phyloP scores from a whole-genome alignment of 2,329 filamentous ascomycete genomes.

The Blumeriella jaapii region DNA sequence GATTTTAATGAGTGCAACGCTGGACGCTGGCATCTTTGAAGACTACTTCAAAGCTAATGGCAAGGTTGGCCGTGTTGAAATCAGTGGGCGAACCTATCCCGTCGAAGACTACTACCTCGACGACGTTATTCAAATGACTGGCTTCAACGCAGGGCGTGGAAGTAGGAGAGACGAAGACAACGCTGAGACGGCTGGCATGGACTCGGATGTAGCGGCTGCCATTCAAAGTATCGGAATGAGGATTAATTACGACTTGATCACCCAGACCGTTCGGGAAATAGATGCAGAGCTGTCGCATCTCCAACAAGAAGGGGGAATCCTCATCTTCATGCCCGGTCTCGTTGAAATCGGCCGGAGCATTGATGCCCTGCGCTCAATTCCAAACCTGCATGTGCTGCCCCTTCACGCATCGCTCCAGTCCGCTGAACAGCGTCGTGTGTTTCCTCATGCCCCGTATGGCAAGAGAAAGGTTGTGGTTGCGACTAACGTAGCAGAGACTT shows the following conservation, averaged over 20 bases:
- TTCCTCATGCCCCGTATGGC: slow-evolving; percentile 60
- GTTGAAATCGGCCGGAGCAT: slow-evolving; percentile 82
- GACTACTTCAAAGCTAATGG: slow-evolving; percentile 66
- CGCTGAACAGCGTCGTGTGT: slow-evolving; percentile 78
- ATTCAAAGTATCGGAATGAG: slow-evolving; percentile 66
- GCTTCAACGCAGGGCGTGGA: slow-evolving; percentile 43
- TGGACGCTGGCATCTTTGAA: slow-evolving; percentile 78
- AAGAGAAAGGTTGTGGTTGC: slow-evolving; percentile 88
- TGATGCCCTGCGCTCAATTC: slow-evolving; percentile 51
- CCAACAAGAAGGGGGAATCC: slow-evolving; percentile 67
- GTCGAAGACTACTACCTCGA: slow-evolving; percentile 86
- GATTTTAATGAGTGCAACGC: slow-evolving; percentile 90
- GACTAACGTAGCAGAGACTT: slow-evolving; percentile 96
- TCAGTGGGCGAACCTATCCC: slow-evolving; percentile 78
- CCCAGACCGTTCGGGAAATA: slow-evolving; percentile 68
- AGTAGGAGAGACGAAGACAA: slow-evolving; percentile 30
- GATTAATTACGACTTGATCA: slow-evolving; percentile 85
- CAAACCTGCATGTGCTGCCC: slow-evolving; percentile 66
- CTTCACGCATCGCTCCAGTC: slow-evolving; percentile 88
- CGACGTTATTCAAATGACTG: slow-evolving; percentile 71
- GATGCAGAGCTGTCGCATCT: slow-evolving; percentile 58
- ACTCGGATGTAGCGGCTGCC: slow-evolving; percentile 52
- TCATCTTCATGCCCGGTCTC: slow-evolving; percentile 91
- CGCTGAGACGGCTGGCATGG: slow-evolving; percentile 35
- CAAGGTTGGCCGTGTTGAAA: slow-evolving; percentile 71